phyloP scores from a whole-genome alignment of 2,329 filamentous ascomycete species.

The Metarhizium album region DNA sequence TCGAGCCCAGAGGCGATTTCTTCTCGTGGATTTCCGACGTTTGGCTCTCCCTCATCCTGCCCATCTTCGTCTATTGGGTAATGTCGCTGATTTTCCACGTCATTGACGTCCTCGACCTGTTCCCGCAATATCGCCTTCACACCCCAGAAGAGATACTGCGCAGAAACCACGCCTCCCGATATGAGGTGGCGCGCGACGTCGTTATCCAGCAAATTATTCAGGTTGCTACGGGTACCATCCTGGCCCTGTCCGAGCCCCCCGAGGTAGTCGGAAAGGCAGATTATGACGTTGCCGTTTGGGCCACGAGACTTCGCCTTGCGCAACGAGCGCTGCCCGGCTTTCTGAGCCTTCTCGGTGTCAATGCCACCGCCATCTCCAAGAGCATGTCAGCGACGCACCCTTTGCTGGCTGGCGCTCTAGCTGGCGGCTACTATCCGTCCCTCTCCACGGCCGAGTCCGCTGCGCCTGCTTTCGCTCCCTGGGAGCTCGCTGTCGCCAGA shows the following conservation, averaged over 20 bases:
- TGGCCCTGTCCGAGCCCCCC: slow-evolving; percentile 62
- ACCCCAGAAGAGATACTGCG: slow-evolving; percentile 84
- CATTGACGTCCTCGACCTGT: slow-evolving; percentile 76
- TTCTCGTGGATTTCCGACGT: slow-evolving; percentile 73
- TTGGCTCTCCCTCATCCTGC: slow-evolving; percentile 63
- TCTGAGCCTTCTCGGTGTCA: slow-evolving; percentile 62
- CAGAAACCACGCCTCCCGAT: slow-evolving; percentile 76
- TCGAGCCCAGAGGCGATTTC: slow-evolving; percentile 59
- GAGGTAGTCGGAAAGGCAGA: slow-evolving; percentile 68
- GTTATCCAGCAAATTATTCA: slow-evolving; percentile 87
- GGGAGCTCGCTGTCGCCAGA: slow-evolving; percentile 69
- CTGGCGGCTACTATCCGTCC: slow-evolving; percentile 72
- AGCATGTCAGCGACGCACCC: slow-evolving; percentile 63
- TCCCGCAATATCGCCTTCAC: slow-evolving; percentile 85
- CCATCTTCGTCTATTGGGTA: slow-evolving; percentile 79
- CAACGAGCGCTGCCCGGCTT: slow-evolving; percentile 68
- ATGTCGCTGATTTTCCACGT: slow-evolving; percentile 79
- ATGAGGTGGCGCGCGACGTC: slow-evolving; percentile 83
- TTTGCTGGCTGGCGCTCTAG: slow-evolving; percentile 61
- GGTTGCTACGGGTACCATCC: slow-evolving; percentile 54
- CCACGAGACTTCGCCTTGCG: slow-evolving; percentile 65
- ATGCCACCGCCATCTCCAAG: slow-evolving; percentile 64
- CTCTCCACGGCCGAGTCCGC: slow-evolving; percentile 47
- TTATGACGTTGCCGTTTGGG: slow-evolving; percentile 86
- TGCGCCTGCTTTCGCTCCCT: slow-evolving; percentile 66